These are phyloP conservation scores for Calocera viscosa DNA, from an alignment of 768 basidiomycete species.

Conservation along the genomic window DNA sequence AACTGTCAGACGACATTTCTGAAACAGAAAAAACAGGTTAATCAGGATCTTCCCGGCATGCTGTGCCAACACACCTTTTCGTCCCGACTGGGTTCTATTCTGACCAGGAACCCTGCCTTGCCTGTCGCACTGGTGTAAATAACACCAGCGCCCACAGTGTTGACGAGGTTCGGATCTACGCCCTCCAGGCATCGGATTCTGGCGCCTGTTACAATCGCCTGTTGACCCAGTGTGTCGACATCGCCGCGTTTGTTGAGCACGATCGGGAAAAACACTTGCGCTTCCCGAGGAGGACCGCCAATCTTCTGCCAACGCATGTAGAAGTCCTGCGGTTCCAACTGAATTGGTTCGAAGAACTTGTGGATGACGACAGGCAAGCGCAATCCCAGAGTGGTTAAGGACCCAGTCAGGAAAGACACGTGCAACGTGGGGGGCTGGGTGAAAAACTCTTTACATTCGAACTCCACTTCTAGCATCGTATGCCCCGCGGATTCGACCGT, in stretches of 20 bases:
- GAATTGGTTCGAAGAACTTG: conserved; percentile 91
- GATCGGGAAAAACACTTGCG: conserved; percentile 78
- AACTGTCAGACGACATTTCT: conserved; percentile 88
- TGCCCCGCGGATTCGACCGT: conserved; percentile 72
- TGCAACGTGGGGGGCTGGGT: conserved; percentile 60
- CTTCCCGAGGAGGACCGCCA: conserved; percentile 87
- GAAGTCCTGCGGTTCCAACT: conserved; percentile 70
- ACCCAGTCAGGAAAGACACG: conserved; percentile 84
- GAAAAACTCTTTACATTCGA: conserved; percentile 90
- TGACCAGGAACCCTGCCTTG: conserved; percentile 87
- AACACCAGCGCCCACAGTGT: conserved; percentile 91
- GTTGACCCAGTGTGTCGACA: conserved; percentile 60
- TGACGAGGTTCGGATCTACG: conserved; percentile 88
- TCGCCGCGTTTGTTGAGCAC: conserved; percentile 51
- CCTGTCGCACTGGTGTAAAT: conserved; percentile 82
- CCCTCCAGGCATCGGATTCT: conserved; percentile 64
- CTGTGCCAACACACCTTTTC: conserved; percentile 56
- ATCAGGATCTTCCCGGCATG: neutral
- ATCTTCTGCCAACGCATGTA: conserved; percentile 98
- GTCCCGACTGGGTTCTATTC: conserved; percentile 88
- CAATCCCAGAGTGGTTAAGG: conserved; percentile 73
- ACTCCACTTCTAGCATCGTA: conserved; percentile 81
- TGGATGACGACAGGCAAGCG: conserved; percentile 76
- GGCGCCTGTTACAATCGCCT: conserved; percentile 65
- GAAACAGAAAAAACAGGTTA: conserved; percentile 8